Evolutionary conservation across 306 rosid genomes (phyloP).

Genomic region (Castanea sativa): DNA sequence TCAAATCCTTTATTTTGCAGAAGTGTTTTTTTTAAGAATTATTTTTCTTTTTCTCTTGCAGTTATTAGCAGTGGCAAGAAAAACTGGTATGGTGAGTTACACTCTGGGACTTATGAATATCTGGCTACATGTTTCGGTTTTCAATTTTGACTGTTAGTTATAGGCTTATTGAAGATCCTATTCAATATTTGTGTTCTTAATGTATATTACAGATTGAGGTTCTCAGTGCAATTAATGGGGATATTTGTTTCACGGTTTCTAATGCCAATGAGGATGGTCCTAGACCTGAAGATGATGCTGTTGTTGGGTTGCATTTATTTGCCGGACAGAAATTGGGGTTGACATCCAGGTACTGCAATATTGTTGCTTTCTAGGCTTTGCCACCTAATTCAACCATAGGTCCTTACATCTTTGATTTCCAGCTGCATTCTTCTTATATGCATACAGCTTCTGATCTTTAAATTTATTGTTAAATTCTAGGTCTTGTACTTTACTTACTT

Average conservation of each 20-base stretch:
- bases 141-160: background rate
- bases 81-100: conserved; percentile 62
- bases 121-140: conserved; percentile 12
- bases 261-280: conserved; percentile 19
- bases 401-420: background rate
- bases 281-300: conserved; percentile 42
- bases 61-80: conserved; percentile 88
- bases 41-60: conserved; percentile 41
- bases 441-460: conserved; percentile 5
- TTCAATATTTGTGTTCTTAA: background rate
- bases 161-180: background rate
- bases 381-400: background rate
- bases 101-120: conserved; percentile 6
- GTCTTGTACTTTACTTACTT: conserved; percentile 71
- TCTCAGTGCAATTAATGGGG: conserved; percentile 74
- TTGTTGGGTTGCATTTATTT: conserved; percentile 84
- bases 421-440: conserved; percentile 1
- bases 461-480: conserved; percentile 36
- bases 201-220: conserved; percentile 63
- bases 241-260: conserved; percentile 37
- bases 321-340: conserved; percentile 31
- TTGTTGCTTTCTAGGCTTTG: conserved; percentile 13
- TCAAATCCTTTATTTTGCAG: background rate
- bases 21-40: background rate
- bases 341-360: conserved; percentile 46